Percentiles rank a stretch among this genome's conserved stretches.
These are phyloP conservation scores for Paratinospora sagittata DNA, from an alignment of 164 flowering plant species.

Conservation along the genomic window DNA sequence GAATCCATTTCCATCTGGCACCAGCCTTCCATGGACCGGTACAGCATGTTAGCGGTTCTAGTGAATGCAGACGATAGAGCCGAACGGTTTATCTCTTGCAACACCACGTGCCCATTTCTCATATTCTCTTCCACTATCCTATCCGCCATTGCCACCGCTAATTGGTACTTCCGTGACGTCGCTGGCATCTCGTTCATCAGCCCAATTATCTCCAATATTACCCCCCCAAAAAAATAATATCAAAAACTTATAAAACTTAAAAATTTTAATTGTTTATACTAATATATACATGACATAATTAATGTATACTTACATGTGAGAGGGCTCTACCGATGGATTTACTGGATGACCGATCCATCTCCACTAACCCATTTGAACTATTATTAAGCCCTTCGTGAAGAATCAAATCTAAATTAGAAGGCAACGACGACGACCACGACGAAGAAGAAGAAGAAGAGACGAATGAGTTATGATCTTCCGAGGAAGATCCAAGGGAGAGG, in stretches of 20 bases:
- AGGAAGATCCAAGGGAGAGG: not conserved
- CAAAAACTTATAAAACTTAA: no score
- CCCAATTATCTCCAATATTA: conserved; percentile 35
- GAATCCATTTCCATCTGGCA: not conserved
- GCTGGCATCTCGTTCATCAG: conserved; percentile 41
- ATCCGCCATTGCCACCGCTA: conserved; percentile 51
- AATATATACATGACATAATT: no score
- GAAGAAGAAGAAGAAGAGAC: conserved; percentile 9
- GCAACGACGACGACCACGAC: no score
- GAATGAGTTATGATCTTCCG: not conserved
- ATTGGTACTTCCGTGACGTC: conserved; percentile 47
- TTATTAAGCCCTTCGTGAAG: conserved; percentile 18
- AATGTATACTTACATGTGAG: conserved; percentile 23
- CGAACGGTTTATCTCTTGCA: conserved; percentile 31
- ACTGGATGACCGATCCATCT: conserved; percentile 21
- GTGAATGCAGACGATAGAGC: conserved; percentile 40
- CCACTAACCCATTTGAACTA: not conserved
- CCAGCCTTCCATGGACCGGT: conserved; percentile 18
- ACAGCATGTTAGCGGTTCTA: conserved; percentile 30
- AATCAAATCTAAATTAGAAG: conserved; percentile 27
- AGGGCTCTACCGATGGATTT: conserved; percentile 41
- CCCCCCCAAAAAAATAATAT: no score
- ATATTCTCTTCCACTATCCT: conserved; percentile 44
- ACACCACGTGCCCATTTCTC: conserved; percentile 24
- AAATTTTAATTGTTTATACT: no score